Base-by-base conservation (phyloP, 768 basidiomycete species). In the Podaxis sp. region DNA sequence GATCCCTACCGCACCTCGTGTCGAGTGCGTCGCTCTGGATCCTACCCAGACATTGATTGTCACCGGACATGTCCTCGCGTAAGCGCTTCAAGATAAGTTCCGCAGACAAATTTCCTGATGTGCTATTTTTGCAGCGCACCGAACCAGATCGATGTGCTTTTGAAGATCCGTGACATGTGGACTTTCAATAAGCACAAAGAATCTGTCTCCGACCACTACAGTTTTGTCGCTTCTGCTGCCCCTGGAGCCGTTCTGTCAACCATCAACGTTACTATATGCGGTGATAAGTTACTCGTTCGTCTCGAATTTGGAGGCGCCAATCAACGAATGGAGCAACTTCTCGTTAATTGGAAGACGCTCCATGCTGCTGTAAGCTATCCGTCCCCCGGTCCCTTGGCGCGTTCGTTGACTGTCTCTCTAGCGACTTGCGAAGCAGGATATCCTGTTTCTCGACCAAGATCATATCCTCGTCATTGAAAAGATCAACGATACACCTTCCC, bases 151-250 rank as follows among this genome's bases (percentile, higher is more conserved):
- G 74, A 74, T 24, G 69, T 84, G 11, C 77, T 80, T 49, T 68
- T 88, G 65, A 83, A 84, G 65, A 77, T 88, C 62, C 81, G 84
- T 63, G 77, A 86, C 68, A 71, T 87, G 56, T 82, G 81, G 76
- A 76, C 76, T n/a, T 84, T 84, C 63, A 81, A 78, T 60, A 83
- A 84, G 67, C 86, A 88, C 67, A 63, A 63, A 24, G 54, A 57
- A n/a, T 63, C 61, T 28, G 46, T 28, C 17, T 63, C 61, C 51
- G 61, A 63, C 26, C 61, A 63, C 51, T 63, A 63, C 36, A 63
- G 54, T 38, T 63, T 63, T 38, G 54, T 42, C 28, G 61, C 61
- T 51, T 63, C 61, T 28, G 5, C 48, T 2, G 17, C 17, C 33
- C 75, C 80, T 33, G 74, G 72, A 55, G 80, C 84, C 30, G 51